Evolutionary conservation across 2,329 filamentous ascomycete species (phyloP), one percentile per base, ranked within the genome.

Genomic region (Fusarium robinianum): DNA sequence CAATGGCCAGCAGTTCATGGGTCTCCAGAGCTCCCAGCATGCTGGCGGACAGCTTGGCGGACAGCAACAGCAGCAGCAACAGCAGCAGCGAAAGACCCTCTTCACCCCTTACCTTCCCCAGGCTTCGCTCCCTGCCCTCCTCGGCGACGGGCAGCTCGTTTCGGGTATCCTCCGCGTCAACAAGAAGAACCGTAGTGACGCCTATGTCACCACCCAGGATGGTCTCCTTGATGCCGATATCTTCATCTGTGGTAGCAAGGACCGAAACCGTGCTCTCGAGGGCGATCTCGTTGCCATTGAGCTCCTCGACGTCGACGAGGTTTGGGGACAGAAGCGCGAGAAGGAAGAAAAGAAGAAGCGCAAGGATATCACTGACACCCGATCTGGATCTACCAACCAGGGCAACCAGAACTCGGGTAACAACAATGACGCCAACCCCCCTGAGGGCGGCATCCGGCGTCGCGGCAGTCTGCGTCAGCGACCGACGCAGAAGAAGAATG

Each of bases 331-430:
- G 76, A 99, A 99, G 79, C 89, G 90, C 43, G 94, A 99, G 70
- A 99, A 99, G 70, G 94, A 99, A 72, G 94, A 99, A 70, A 99
- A 99, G 81, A 99, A 99, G 83, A 99, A 97, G 77, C 88, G 94
- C 69, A 99, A 99, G 78, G 94, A 99, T 64, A 95, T 96, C 47
- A 95, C 90, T 22, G 94, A 97, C 66, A 91, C 89, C 46, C 85
- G 92, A 55, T 83, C 82, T 38, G 85, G 85, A 55, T 87, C 87
- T 51, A 87, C 81, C 55, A 88, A 83, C 62, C 87, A 86, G 53
- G 84, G 84, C 51, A 84, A 80, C 61, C 80, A 87, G 65, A 79
- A 80, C 54, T 75, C 76, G 41, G 71, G 74, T 27, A 82, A 79
- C 58, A 80, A 79, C 47, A 84, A 87, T 40, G 81, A 85, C 27